Evolutionary conservation across 192 early-diverging fungal species (phyloP), one percentile per base, ranked within the genome.

Genomic region (Coemansia sp.): DNA sequence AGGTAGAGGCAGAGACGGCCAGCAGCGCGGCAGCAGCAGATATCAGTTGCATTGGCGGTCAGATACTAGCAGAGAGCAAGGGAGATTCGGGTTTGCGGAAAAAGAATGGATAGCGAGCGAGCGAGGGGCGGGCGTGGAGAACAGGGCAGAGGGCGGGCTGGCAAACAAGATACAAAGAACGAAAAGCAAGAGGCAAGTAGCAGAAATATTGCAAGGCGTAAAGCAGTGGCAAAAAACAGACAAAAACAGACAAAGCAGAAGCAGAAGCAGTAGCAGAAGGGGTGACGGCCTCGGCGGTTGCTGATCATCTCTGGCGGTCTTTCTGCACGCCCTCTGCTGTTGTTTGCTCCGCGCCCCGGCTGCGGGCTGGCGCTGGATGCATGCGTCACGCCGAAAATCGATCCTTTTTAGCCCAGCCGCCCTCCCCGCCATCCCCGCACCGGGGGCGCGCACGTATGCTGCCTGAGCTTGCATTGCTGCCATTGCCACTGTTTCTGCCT

Each of bases 11-110:
- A 54, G 46, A 13, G 45, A 35, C 54, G 29, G 60, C 52, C 42
- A 69, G 49, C 10, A 57, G 45, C 25, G 54, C 54, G 25, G 29
- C 35, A 14, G 67, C 56, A 47, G 55, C 36, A 19, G 28, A 60
- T 53, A 52, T 23, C 22, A 52, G 24, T 20, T 52, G n/a, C 39
- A 42, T 42, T 42, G 3, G 39, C 39, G 39, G 39, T 42, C 39
- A 10, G 39, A 42, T 14, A 16, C 3, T 42, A 34, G 4, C 32
- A n/a, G 30, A 32, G 8, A 8, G 30, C 3, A 6, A 10, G 2
- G 39, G 39, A 16, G 39, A 16, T 42, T 42, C 30, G 30, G n/a
- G 39, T 9, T 42, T 42, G 39, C 11, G 13, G 39, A 42, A 42
- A 3, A 42, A n/a, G n/a, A n/a, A n/a, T n/a, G n/a, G n/a, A 16